Percentiles rank a stretch among this genome's conserved stretches.
These are phyloP conservation scores for Solanum bulbocastanum DNA, from an alignment of 257 asterid genomes.

Conservation along the genomic window DNA sequence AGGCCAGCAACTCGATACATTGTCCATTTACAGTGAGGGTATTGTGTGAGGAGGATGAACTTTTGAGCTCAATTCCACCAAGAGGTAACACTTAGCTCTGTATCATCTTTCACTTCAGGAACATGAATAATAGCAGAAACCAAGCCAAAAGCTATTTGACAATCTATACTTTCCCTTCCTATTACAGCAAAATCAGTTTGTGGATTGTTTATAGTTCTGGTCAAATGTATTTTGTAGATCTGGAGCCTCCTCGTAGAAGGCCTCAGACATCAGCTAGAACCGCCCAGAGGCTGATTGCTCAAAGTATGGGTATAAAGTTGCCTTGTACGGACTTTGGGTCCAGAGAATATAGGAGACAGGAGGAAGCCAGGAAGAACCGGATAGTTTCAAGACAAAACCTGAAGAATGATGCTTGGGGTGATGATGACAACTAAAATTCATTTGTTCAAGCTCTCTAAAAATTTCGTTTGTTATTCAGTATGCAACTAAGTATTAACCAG, in stretches of 20 bases:
- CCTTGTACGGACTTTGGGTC: constrained; percentile 45
- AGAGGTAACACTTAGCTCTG: constrained; percentile 36
- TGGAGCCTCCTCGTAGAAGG: constrained; percentile 85
- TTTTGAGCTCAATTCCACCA: constrained; percentile 45
- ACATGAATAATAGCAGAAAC: not conserved
- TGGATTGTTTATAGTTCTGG: not conserved
- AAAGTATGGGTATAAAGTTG: constrained; percentile 73
- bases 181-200: not conserved
- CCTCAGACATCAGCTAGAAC: constrained; percentile 92
- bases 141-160: not conserved
- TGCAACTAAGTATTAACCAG: not conserved
- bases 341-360: constrained; percentile 55
- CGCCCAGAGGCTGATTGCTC: constrained; percentile 85
- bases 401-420: constrained; percentile 97
- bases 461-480: not conserved
- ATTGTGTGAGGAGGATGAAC: constrained; percentile 52
- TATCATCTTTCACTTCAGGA: not conserved
- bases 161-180: not conserved
- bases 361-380: constrained; percentile 59
- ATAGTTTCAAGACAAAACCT: constrained; percentile 54
- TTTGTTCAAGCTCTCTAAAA: not conserved
- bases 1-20: constrained; percentile 48
- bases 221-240: constrained; percentile 27
- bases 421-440: constrained; percentile 23
- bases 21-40: constrained; percentile 46